These are phyloP conservation scores for Debaryomyces nepalensis DNA, from an alignment of 1,139 yeast genomes.

Conservation along the genomic window DNA sequence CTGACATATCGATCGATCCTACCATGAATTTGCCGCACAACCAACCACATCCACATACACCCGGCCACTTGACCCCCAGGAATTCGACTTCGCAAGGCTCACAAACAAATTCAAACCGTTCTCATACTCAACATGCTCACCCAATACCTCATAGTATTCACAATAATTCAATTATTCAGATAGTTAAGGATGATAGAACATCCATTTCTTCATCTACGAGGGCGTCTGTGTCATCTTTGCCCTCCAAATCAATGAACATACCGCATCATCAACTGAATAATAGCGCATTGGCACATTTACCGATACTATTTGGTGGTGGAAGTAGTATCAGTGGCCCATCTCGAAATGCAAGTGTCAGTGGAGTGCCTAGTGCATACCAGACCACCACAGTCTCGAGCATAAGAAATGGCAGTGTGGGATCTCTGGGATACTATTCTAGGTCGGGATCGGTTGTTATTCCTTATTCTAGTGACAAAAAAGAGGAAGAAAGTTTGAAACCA, in stretches of 20 bases:
- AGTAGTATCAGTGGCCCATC: slow-evolving; percentile 50
- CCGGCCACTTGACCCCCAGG: slow-evolving; percentile 42
- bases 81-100: slow-evolving; percentile 32
- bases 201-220: slow-evolving; percentile 40
- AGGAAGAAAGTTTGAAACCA: slow-evolving; percentile 28
- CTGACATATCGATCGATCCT: slow-evolving; percentile 52
- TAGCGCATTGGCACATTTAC: slow-evolving; percentile 49
- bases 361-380: slow-evolving; percentile 35
- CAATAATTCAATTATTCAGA: slow-evolving; percentile 51
- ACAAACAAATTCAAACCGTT: slow-evolving; percentile 4
- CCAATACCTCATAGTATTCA: slow-evolving; percentile 23
- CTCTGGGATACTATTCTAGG: slow-evolving; percentile 45
- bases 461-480: slow-evolving; percentile 38
- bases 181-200: slow-evolving; percentile 44
- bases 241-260: slow-evolving; percentile 53
- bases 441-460: slow-evolving; percentile 54
- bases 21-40: slow-evolving; percentile 55
- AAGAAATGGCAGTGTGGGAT: slow-evolving; percentile 47
- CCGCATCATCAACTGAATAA: slow-evolving; percentile 52
- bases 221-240: slow-evolving; percentile 50
- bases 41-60: slow-evolving; percentile 43
- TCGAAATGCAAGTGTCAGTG: slow-evolving; percentile 46
- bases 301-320: slow-evolving; percentile 48
- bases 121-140: slow-evolving; percentile 6
- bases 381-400: slow-evolving; percentile 43